Evolutionary conservation across 495 filamentous ascomycete genomes (phyloP).

Genomic region (Hapsidospora chrysogenum): DNA sequence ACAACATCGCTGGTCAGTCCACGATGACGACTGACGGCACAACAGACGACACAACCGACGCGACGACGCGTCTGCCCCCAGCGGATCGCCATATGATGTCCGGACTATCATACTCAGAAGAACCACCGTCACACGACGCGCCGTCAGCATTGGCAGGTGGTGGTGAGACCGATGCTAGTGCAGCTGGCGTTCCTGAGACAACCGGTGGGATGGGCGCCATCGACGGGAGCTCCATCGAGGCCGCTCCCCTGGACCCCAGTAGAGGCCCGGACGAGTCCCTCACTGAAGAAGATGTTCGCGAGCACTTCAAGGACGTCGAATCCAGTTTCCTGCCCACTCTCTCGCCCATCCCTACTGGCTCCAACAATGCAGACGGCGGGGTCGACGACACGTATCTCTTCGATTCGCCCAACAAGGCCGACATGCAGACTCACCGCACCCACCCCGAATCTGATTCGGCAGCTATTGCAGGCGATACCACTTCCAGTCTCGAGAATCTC

Average conservation of each 20-base stretch:
- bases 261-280: slow-evolving; percentile 21
- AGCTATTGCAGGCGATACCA: slow-evolving; percentile 26
- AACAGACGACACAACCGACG: no score
- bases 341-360: slow-evolving; percentile 26
- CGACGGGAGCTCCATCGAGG: slow-evolving; percentile 26
- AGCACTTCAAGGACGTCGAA: slow-evolving; percentile 69
- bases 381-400: slow-evolving; percentile 52
- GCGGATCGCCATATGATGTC: no score
- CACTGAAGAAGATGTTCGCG: slow-evolving; percentile 25
- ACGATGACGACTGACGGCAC: no score
- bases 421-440: slow-evolving; percentile 3
- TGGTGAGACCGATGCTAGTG: no score
- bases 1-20: no score
- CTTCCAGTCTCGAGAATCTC: slow-evolving; percentile 41
- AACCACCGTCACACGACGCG: no score
- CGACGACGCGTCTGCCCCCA: no score
- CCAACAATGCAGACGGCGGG: slow-evolving; percentile 9
- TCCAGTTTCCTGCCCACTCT: slow-evolving; percentile 59
- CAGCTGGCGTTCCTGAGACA: no score
- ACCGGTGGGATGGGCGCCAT: no score
- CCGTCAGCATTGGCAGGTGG: no score
- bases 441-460: slow-evolving; percentile 10
- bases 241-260: slow-evolving; percentile 19
- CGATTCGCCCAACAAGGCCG: slow-evolving; percentile 26
- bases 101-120: no score